Percentiles rank a stretch among this genome's conserved stretches.
Evolutionary conservation across 345 rosid genomes (phyloP).

Genomic region (Hypericum androsaemum): DNA sequence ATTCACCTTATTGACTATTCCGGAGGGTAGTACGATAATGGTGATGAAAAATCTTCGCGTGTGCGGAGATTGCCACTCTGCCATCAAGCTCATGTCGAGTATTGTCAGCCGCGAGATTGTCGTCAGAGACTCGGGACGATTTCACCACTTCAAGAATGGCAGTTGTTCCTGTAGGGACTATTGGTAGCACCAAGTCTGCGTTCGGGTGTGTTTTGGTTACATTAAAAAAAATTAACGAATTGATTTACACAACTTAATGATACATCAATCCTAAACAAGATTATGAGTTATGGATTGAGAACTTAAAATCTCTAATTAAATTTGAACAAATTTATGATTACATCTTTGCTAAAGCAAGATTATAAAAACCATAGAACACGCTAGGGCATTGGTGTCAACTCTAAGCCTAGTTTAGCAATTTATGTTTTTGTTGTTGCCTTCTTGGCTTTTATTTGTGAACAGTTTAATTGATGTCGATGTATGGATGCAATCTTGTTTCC

Average conservation of each 20-base stretch:
- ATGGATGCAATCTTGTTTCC: neutral
- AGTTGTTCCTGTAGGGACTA: constrained; percentile 48
- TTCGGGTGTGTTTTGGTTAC: neutral
- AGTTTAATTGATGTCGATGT: neutral
- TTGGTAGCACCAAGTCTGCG: constrained; percentile 24
- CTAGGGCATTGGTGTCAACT: too few species aligned
- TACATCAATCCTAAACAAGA: too few species aligned
- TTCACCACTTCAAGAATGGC: constrained; percentile 47
- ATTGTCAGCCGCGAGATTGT: constrained; percentile 39
- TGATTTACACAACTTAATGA: too few species aligned
- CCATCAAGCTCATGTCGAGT: constrained; percentile 38
- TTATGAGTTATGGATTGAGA: too few species aligned
- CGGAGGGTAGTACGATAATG: constrained; percentile 37
- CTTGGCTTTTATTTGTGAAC: neutral
- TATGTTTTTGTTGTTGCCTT: neutral
- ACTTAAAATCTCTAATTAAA: too few species aligned
- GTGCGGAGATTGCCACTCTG: constrained; percentile 62
- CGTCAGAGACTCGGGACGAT: constrained; percentile 44
- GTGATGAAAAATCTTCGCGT: constrained; percentile 73
- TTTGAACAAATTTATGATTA: too few species aligned
- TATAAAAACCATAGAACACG: too few species aligned
- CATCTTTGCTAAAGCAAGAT: too few species aligned
- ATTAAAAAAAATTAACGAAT: too few species aligned
- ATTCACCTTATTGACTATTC: constrained; percentile 38
- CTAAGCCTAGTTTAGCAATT: too few species aligned